A percentile compares a stretch with the other conserved stretches of the same genome.
Conservation (phyloP, 257 asterid species). For the Lycium barbarum region DNA sequence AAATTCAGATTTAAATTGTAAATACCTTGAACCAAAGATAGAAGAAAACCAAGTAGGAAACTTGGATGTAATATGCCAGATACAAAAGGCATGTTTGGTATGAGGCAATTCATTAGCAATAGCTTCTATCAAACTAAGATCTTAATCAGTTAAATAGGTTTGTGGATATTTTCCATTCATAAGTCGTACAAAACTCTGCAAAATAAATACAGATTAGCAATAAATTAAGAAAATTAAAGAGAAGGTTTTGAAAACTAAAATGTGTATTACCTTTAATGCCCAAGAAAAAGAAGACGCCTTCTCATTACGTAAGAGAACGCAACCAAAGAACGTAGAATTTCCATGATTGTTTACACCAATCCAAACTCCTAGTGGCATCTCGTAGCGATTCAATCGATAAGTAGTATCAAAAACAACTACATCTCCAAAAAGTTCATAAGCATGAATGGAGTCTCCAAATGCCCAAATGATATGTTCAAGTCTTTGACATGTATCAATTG, state of each 20-base stretch:
- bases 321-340: not conserved
- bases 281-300: not conserved
- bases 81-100: not conserved
- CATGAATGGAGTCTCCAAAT: too few relatives aligned
- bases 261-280: not conserved
- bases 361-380: not conserved
- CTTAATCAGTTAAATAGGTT: too few relatives aligned
- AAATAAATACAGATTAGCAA: too few relatives aligned
- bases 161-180: too few relatives aligned
- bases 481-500: too few relatives aligned
- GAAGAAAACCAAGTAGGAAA: not conserved
- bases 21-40: not conserved
- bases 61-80: constrained; percentile 17
- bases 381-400: too few relatives aligned
- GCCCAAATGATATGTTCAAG: too few relatives aligned
- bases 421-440: too few relatives aligned
- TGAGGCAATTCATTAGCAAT: too few relatives aligned
- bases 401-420: too few relatives aligned
- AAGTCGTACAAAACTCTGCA: too few relatives aligned
- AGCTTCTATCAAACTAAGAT: not conserved
- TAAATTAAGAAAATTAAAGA: not conserved
- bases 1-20: not conserved
- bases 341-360: not conserved
- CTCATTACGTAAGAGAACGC: not conserved
- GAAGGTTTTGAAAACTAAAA: too few relatives aligned